phyloP scores from a whole-genome alignment of 2,329 filamentous ascomycete genomes.

The Cercospora canescens region DNA sequence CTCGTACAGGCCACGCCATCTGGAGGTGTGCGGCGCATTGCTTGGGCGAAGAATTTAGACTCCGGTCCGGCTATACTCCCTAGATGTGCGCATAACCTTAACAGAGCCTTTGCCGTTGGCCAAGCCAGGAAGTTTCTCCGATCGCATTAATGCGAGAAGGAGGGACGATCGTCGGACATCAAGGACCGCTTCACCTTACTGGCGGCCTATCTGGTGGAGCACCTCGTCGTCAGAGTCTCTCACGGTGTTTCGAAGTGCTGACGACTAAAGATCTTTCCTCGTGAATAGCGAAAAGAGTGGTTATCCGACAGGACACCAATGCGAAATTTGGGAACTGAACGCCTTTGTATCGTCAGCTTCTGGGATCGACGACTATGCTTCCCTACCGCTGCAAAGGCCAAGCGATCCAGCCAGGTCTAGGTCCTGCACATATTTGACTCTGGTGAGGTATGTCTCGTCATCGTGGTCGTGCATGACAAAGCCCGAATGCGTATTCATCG shows the following conservation, averaged over 20 bases:
- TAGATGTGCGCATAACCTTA: not conserved
- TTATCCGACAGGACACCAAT: not conserved
- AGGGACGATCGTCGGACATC: not conserved
- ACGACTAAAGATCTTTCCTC: not conserved
- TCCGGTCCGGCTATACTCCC: not conserved
- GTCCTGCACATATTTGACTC: not conserved
- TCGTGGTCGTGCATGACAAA: not conserved
- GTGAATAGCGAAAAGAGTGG: not conserved
- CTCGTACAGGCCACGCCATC: no score
- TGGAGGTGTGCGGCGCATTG: not conserved
- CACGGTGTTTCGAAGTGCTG: not conserved
- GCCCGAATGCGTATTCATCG: not conserved
- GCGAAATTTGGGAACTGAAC: not conserved
- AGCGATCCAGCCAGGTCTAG: not conserved
- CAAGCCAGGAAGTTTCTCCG: not conserved
- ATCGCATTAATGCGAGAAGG: not conserved
- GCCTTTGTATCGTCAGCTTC: not conserved
- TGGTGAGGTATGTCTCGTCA: not conserved
- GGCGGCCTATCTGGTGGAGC: not conserved
- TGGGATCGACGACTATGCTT: not conserved
- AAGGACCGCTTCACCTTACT: not conserved
- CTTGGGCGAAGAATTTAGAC: not conserved
- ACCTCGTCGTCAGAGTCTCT: not conserved
- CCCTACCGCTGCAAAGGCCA: not conserved
- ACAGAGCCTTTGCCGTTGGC: not conserved